Conservation (phyloP, 345 rosid species). For the Carallia pectinifolia region DNA sequence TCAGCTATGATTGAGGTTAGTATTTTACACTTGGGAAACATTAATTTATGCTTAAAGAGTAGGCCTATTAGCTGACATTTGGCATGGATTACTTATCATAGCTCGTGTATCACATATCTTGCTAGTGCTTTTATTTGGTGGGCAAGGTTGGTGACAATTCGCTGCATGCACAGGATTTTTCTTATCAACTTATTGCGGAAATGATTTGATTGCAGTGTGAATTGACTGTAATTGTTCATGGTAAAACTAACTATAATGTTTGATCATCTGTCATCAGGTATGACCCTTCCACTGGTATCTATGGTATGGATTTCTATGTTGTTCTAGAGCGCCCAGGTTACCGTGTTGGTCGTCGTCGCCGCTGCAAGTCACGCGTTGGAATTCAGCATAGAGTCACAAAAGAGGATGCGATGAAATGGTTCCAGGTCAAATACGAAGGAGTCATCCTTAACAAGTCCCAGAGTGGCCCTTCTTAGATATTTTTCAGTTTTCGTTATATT, state of each 20-base stretch:
- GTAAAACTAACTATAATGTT: neutral
- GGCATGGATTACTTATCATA: too few species aligned
- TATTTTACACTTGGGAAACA: too few species aligned
- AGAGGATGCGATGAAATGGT: slow-evolving; percentile 97
- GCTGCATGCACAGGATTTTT: too few species aligned
- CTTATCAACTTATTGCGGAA: too few species aligned
- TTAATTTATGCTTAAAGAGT: too few species aligned
- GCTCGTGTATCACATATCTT: too few species aligned
- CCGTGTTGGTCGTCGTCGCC: slow-evolving; percentile 82
- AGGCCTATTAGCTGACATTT: too few species aligned
- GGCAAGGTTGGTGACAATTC: too few species aligned
- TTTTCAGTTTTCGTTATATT: neutral
- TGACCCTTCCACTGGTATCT: slow-evolving; percentile 72
- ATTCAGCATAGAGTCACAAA: slow-evolving; percentile 88
- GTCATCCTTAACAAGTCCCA: slow-evolving; percentile 82
- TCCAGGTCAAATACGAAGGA: slow-evolving; percentile 88
- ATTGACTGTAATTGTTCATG: too few species aligned
- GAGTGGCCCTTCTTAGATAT: slow-evolving; percentile 33
- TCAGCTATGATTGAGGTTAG: too few species aligned
- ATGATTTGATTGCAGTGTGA: too few species aligned
- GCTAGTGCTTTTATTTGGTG: too few species aligned
- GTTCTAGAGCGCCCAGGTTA: slow-evolving; percentile 77
- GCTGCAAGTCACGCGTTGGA: slow-evolving; percentile 85
- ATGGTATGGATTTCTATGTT: slow-evolving; percentile 67
- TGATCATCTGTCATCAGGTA: slow-evolving; percentile 31